Base-by-base conservation (phyloP, 2,329 filamentous ascomycete genomes). In the Paracorniculantispora psalliotae region DNA sequence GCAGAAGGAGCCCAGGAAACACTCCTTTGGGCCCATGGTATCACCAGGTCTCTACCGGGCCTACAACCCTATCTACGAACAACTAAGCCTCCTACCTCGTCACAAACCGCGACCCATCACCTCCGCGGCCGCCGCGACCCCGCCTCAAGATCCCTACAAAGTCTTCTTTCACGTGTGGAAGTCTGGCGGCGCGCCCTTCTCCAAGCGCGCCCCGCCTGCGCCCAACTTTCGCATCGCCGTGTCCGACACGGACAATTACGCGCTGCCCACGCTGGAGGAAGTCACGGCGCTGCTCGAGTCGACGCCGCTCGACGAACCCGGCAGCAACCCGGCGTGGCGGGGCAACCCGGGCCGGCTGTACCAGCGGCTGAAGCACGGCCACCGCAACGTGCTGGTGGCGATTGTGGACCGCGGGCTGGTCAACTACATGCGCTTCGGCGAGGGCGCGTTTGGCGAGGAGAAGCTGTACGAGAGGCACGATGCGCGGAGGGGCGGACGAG, bases 321-420 rank as follows among this genome's bases (percentile, higher is more conserved):
- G 65, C 5, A 63, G 68, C 28, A 59, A 54, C 25, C 50, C 49
- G 54, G 63, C 66, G 3, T 70, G 68, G 67, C 70, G 39, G 63
- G 70, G 48, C 63, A 79, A 61, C 48, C 79, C 73, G 70, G 83
- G 68, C 67, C 77, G 70, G 69, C 73, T 92, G 63, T 94, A 96
- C 69, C 83, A 87, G 67, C 85, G 90, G 61, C 76, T 97, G 63
- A 93, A 92, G 73, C 86, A 96, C 67, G 94, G 92, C 1, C 86
- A 88, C 71, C 83, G 91, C 63, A 94, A 91, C 72, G 89, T 94
- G 33, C 79, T 97, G 35, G 71, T 99, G 25, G 94, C 92, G 0
- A 83, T 97, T 2, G 92, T 97, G 35, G 94, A 97, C 70, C 84
- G 91, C 63, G 94, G 94, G 0, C 81, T 97, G 23, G 88, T 92